Evolutionary conservation across 352 stramenopile species (phyloP), one percentile per base, ranked within the genome.

Genomic region (Globisporangium canariense): DNA sequence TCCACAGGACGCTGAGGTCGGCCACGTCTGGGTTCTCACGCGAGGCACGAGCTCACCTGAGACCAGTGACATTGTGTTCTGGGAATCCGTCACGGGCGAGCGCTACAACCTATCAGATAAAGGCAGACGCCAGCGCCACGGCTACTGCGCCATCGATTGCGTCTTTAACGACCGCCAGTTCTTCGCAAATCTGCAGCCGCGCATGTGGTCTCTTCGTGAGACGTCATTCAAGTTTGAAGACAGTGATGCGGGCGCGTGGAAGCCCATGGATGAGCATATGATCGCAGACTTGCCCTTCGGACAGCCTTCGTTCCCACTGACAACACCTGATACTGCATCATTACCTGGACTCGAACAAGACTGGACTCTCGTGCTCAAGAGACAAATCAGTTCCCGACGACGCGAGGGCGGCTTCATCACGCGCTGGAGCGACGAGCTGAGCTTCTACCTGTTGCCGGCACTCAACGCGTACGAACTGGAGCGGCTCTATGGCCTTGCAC

Each of bases 401-500:
- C 74, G 77, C 41, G 70, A 55, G 6, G 67, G 78, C 40, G 81
- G 85, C 6, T 70, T 91, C 54, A 58, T 72, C 51, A 96, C 88
- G 18, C 70, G 67, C 6, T 96, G 86, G 86, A 93, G 85, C 58
- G 75, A 86, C 40, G 79, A 86, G 38, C 76, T 97, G 22, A 75
- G 71, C 58, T 92, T 93, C 63, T 89, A 83, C 54, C 65, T 97
- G 50, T 72, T 90, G 9, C 89, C 89, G 28, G 88, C 90, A n/a
- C 78, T 97, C 20, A 83, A 83, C 47, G 88, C 88, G 14, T 97
- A 97, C 69, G 90, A 97, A 41, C 64, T 89, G 49, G 90, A 97
- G 68, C 79, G 88, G 8, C 61, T 91, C 16, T 84, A 93, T 64
- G 74, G 71, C 41, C 59, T 89, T 9, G 59, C 77, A 4, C 78